These are phyloP conservation scores for Trichomonascaceae sp. DNA, from an alignment of 1,139 yeast species.

Conservation along the genomic window DNA sequence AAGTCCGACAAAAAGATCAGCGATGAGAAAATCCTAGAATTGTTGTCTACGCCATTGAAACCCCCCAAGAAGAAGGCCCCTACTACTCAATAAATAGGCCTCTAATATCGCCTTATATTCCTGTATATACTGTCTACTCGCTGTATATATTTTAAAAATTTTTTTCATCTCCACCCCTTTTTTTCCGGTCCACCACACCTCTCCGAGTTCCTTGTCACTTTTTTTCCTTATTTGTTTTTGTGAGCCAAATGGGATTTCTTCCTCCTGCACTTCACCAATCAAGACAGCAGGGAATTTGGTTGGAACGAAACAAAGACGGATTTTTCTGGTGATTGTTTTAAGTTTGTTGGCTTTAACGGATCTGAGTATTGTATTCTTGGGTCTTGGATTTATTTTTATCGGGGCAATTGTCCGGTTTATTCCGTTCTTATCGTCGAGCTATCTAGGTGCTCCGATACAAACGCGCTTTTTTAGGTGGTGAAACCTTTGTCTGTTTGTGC, in stretches of 20 bases:
- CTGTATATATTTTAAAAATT: neutral
- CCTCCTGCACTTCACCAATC: neutral
- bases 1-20: slow-evolving; percentile 53
- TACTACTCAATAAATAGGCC: slow-evolving; percentile 7
- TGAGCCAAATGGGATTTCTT: neutral
- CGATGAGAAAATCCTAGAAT: slow-evolving; percentile 46
- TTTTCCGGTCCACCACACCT: neutral
- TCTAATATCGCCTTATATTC: neutral
- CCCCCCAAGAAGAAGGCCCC: slow-evolving; percentile 44
- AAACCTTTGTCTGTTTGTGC: neutral
- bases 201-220: neutral
- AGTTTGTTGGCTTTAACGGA: neutral
- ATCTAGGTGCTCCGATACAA: neutral
- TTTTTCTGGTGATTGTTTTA: neutral
- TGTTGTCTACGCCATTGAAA: slow-evolving; percentile 53
- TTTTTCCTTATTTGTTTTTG: neutral
- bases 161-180: neutral
- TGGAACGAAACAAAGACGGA: neutral
- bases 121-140: neutral
- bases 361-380: neutral
- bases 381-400: neutral
- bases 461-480: neutral
- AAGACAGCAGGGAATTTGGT: neutral
- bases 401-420: neutral
- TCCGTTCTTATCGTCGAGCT: neutral